Evolutionary conservation across 208 protist genomes (phyloP), one percentile per base, ranked within the genome.

Genomic region (Trypanosoma mega): DNA sequence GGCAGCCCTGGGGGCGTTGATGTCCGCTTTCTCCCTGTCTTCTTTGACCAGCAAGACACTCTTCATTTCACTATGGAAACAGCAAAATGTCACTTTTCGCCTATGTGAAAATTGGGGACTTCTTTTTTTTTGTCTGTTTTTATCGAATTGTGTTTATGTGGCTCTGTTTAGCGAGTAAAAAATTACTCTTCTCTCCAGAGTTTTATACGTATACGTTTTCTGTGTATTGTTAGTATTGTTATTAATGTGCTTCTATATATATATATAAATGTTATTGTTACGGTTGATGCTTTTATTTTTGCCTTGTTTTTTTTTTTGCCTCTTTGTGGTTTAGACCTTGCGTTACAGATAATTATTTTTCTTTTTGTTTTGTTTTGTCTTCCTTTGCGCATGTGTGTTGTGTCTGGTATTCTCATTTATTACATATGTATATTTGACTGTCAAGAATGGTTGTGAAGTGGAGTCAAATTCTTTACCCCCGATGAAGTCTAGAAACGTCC

Each of bases 231-330:
- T 39, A 20, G 29, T 29, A 34, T 30, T 55, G 50, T 24, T 7
- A 39, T 1, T 36, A 21, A 3, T 55, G 6, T 39, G 11, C 14
- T 7, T 9, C 14, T 34, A 57, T 44, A 57, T 29, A 57, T 30
- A 57, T 57, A 57, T 45, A 57, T 45, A 45, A 31, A 52, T 52
- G 23, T 18, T 52, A 5, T 20, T 52, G 33, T 52, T 52, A 52
- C 6, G 18, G n/a, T n/a, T n/a, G n/a, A n/a, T n/a, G n/a, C n/a
- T n/a, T n/a, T 8, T 30, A 21, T 23, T 30, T 24, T 18, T 60
- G n/a, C 24, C 36, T 29, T 41, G 3, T 23, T 30, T 62, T 24
- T 18, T 45, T 2, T 57, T 46, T 45, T 57, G 6, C 2, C n/a
- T 41, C 30, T 50, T 2, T 62, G 37, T 51, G 34, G 37, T 23